phyloP scores from a whole-genome alignment of 768 basidiomycete species.

The Boletus tomentosulus region DNA sequence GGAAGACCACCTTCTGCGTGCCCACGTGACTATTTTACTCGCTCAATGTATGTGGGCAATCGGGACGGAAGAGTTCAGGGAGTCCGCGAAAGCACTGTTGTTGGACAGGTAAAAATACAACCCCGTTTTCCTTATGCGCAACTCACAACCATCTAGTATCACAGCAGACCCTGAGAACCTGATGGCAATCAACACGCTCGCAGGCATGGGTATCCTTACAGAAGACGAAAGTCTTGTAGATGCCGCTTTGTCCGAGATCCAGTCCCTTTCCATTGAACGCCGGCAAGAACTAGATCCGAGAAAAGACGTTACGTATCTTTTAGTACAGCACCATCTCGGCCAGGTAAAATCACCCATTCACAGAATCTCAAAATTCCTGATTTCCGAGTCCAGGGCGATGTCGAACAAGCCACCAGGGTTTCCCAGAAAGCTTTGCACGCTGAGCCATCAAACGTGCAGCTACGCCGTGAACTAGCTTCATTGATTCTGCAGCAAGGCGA shows the following conservation, averaged over 20 bases:
- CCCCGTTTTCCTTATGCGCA: background rate
- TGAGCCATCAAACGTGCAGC: no score
- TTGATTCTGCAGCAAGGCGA: no score
- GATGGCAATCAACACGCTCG: constrained; percentile 75
- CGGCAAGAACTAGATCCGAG: constrained; percentile 63
- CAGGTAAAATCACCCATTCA: constrained; percentile 44
- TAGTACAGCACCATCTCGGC: constrained; percentile 68
- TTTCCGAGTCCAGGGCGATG: constrained; percentile 39
- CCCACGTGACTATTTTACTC: constrained; percentile 75
- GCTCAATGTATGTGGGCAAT: constrained; percentile 83
- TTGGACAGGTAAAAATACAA: constrained; percentile 64
- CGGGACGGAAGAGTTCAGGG: constrained; percentile 68
- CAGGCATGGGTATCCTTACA: constrained; percentile 85
- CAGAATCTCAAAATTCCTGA: background rate
- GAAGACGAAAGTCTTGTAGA: constrained; percentile 77
- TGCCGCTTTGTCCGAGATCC: constrained; percentile 80
- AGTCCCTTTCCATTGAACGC: constrained; percentile 62
- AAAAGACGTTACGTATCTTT: constrained; percentile 66
- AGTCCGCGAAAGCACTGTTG: constrained; percentile 72
- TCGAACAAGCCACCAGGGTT: constrained; percentile 41
- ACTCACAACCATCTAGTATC: constrained; percentile 49
- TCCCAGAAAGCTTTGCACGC: no score
- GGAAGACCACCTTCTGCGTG: constrained; percentile 46
- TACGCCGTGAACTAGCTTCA: no score
- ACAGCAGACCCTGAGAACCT: constrained; percentile 73